Percentiles rank a stretch among this genome's conserved stretches.
These are phyloP conservation scores for Aspergillus conjunctus DNA, from an alignment of 495 filamentous ascomycete genomes.

Conservation along the genomic window DNA sequence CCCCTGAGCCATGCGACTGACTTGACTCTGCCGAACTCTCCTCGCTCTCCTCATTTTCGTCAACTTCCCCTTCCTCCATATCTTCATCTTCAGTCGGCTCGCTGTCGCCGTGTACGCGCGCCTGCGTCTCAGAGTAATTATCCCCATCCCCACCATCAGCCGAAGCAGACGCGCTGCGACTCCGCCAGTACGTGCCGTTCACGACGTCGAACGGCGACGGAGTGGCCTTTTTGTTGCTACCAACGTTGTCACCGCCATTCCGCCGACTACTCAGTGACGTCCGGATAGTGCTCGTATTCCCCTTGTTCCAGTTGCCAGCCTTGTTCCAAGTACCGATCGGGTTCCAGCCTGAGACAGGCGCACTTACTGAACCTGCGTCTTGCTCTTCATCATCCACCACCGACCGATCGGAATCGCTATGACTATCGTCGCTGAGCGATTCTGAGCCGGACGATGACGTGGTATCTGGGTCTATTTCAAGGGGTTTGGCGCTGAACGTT, in stretches of 20 bases:
- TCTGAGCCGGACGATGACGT: constrained; percentile 32
- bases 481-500: constrained; percentile 35
- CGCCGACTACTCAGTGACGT: constrained; percentile 38
- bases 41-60: constrained; percentile 30
- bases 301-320: constrained; percentile 43
- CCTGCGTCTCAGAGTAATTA: background rate
- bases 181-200: constrained; percentile 45
- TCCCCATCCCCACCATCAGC: constrained; percentile 3
- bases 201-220: constrained; percentile 40
- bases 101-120: background rate
- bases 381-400: constrained; percentile 11
- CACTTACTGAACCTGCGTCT: constrained; percentile 13
- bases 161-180: constrained; percentile 41
- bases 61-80: constrained; percentile 26
- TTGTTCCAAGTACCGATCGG: too few relatives aligned
- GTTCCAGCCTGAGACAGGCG: constrained; percentile 46
- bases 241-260: constrained; percentile 17
- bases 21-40: constrained; percentile 16
- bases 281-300: constrained; percentile 37
- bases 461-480: constrained; percentile 40
- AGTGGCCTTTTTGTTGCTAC: constrained; percentile 8
- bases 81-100: constrained; percentile 12
- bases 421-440: constrained; percentile 10
- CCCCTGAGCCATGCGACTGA: constrained; percentile 28
- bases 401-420: constrained; percentile 13